Conservation (phyloP, 176 grass and related monocot species). For the Avena eriantha region DNA sequence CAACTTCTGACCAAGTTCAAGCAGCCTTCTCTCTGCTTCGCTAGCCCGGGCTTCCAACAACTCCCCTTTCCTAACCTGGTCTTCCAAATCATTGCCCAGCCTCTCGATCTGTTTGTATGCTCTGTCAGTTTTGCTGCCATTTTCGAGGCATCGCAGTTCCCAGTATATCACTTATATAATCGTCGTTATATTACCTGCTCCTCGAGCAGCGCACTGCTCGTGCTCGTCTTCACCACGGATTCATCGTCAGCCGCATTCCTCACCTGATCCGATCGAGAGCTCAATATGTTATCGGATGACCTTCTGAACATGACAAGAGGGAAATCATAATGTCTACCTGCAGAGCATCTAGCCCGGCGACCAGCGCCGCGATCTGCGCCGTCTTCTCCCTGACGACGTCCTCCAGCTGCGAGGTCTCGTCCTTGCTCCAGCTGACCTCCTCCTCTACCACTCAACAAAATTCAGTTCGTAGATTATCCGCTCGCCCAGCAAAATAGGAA, state of each 20-base stretch:
- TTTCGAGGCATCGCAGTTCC: neutral
- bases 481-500: neutral
- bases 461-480: neutral
- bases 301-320: too few species aligned
- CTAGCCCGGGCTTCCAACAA: constrained; percentile 43
- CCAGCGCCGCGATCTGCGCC: constrained; percentile 52
- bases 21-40: constrained; percentile 47
- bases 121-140: neutral
- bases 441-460: too few species aligned
- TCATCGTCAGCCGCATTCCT: constrained; percentile 45
- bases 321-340: too few species aligned
- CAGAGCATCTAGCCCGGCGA: constrained; percentile 46
- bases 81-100: constrained; percentile 61
- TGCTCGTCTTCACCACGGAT: constrained; percentile 45
- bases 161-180: too few species aligned
- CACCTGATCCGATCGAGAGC: constrained; percentile 10
- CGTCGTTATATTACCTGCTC: neutral
- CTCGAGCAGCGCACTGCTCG: constrained; percentile 28
- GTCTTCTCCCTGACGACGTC: constrained; percentile 45
- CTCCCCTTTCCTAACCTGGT: constrained; percentile 55
- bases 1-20: constrained; percentile 50
- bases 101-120: constrained; percentile 43
- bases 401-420: constrained; percentile 53
- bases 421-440: constrained; percentile 57
- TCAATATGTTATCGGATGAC: neutral